Conservation (phyloP, 2,329 filamentous ascomycete genomes). For the Venturia nashicola region DNA sequence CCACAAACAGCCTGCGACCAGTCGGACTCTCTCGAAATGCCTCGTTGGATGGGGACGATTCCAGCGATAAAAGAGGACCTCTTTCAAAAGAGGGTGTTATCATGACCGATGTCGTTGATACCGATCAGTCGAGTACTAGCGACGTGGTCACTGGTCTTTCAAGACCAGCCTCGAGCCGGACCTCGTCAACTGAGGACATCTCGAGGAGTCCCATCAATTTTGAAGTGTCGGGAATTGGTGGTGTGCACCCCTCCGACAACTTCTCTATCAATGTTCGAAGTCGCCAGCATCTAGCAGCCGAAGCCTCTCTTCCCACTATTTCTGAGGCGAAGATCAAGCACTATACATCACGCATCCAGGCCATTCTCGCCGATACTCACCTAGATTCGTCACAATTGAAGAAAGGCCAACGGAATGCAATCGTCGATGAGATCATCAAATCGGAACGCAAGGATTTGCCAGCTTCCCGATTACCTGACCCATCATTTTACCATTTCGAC, state of each 20-base stretch:
- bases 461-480: constrained; percentile 31
- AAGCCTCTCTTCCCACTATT: not conserved
- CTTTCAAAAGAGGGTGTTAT: constrained; percentile 1
- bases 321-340: not conserved
- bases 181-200: constrained; percentile 13
- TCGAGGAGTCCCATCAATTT: constrained; percentile 23
- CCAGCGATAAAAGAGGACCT: not conserved
- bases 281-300: constrained; percentile 10
- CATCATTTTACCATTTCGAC: constrained; percentile 26
- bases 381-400: not conserved
- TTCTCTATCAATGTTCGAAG: constrained; percentile 38
- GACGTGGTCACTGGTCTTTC: constrained; percentile 2
- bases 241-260: constrained; percentile 45
- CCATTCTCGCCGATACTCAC: not conserved
- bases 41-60: not conserved
- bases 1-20: not conserved
- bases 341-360: constrained; percentile 6
- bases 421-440: constrained; percentile 52
- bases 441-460: constrained; percentile 52
- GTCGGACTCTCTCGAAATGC: not conserved
- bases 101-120: not conserved
- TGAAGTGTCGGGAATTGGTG: constrained; percentile 44
- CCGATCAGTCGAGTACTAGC: constrained; percentile 1
- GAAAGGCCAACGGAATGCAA: not conserved
- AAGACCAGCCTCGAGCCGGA: constrained; percentile 2